Evolutionary conservation across 345 rosid species (phyloP).

Genomic region (Streptanthus diversifolius): DNA sequence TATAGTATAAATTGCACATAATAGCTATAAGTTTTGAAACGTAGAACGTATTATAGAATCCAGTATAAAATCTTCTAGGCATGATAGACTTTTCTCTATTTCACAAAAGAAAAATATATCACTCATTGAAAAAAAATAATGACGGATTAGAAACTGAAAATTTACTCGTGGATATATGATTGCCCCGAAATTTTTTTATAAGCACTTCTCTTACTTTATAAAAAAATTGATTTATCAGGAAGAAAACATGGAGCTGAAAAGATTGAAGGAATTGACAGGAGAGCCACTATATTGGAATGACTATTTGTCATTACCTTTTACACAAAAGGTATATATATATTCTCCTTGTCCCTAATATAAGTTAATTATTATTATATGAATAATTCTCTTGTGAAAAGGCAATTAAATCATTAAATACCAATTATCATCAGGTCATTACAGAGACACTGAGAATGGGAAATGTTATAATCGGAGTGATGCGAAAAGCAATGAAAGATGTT

Average conservation of each 20-base stretch:
- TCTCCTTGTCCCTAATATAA: background rate
- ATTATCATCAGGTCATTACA: constrained; percentile 67
- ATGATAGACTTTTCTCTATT: constrained; percentile 6
- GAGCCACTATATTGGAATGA: constrained; percentile 74
- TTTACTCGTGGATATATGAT: constrained; percentile 12
- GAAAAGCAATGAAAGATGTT: constrained; percentile 78
- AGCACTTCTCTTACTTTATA: background rate
- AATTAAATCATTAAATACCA: background rate
- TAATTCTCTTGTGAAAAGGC: constrained; percentile 7
- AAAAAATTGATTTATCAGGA: constrained; percentile 41
- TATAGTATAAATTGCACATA: background rate
- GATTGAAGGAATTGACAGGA: constrained; percentile 54
- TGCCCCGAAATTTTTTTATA: background rate
- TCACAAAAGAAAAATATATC: background rate
- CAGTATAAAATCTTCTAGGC: background rate
- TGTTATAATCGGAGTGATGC: constrained; percentile 83
- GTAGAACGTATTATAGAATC: background rate
- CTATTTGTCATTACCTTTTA: constrained; percentile 73
- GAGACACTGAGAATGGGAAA: constrained; percentile 92
- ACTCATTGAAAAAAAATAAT: background rate
- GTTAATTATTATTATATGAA: background rate
- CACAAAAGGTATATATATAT: constrained; percentile 56
- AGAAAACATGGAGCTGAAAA: constrained; percentile 76
- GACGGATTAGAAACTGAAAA: background rate
- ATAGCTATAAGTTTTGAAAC: background rate